A percentile compares a stretch with the other conserved stretches of the same genome.
phyloP scores from a whole-genome alignment of 352 stramenopile species.

The Bremia lactucae region DNA sequence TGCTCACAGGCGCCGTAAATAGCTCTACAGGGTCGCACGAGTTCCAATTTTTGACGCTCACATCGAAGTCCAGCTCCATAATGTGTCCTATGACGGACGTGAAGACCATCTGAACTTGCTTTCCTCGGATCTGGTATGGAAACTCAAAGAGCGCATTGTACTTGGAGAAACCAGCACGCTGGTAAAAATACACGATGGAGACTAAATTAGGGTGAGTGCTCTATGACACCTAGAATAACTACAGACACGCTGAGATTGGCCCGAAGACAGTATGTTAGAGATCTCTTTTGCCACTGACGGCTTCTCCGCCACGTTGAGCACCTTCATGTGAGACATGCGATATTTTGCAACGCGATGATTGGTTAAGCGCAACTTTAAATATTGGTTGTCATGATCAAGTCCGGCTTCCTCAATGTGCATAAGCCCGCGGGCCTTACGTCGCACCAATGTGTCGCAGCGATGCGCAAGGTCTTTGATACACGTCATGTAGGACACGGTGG shows the following conservation, averaged over 20 bases:
- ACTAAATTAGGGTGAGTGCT: neutral
- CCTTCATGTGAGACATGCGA: conserved; percentile 70
- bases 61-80: conserved; percentile 94
- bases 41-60: conserved; percentile 84
- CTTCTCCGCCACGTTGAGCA: conserved; percentile 99
- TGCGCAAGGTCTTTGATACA: conserved; percentile 66
- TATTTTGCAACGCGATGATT: too few relatives aligned
- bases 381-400: conserved; percentile 11
- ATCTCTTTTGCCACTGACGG: conserved; percentile 97
- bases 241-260: conserved; percentile 47
- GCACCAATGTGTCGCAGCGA: conserved; percentile 56
- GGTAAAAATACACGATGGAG: conserved; percentile 1
- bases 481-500: conserved; percentile 68
- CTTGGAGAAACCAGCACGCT: conserved; percentile 66
- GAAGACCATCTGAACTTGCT: conserved; percentile 85
- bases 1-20: conserved; percentile 86
- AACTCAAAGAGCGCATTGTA: conserved; percentile 91
- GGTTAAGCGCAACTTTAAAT: too few relatives aligned
- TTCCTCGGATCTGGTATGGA: conserved; percentile 70
- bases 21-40: conserved; percentile 90
- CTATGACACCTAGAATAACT: neutral
- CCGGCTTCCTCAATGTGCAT: conserved; percentile 73
- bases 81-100: conserved; percentile 98
- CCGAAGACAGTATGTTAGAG: conserved; percentile 86
- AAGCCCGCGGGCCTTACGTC: conserved; percentile 74